phyloP scores from a whole-genome alignment of 2,329 filamentous ascomycete species.

The Aspergillus clavatus region DNA sequence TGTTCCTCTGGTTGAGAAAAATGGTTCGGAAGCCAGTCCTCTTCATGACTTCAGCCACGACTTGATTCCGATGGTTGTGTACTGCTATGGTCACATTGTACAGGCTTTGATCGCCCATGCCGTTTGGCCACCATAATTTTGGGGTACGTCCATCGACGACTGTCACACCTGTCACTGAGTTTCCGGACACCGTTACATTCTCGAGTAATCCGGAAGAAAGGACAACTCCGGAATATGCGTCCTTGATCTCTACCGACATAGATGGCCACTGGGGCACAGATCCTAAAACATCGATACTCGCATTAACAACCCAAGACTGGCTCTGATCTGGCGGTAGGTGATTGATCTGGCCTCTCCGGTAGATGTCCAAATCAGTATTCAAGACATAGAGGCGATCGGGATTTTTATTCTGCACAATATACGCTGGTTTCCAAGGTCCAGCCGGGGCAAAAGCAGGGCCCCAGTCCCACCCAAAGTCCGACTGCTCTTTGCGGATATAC shows the following conservation, averaged over 20 bases:
- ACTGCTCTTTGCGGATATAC: slow-evolving; percentile 58
- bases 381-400: slow-evolving; percentile 45
- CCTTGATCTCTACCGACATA: slow-evolving; percentile 47
- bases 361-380: slow-evolving; percentile 56
- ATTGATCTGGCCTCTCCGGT: slow-evolving; percentile 55
- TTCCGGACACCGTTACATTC: slow-evolving; percentile 39
- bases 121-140: slow-evolving; percentile 58
- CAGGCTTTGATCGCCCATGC: slow-evolving; percentile 53
- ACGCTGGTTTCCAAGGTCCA: slow-evolving; percentile 59
- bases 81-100: slow-evolving; percentile 53
- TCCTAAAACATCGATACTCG: slow-evolving; percentile 55
- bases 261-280: slow-evolving; percentile 40
- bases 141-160: slow-evolving; percentile 43
- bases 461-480: slow-evolving; percentile 63
- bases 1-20: slow-evolving; percentile 52
- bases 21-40: slow-evolving; percentile 60
- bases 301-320: slow-evolving; percentile 57
- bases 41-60: slow-evolving; percentile 47
- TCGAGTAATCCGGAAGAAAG: slow-evolving; percentile 37
- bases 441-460: slow-evolving; percentile 57
- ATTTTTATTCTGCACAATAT: slow-evolving; percentile 48
- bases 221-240: slow-evolving; percentile 36
- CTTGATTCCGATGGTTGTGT: slow-evolving; percentile 32
- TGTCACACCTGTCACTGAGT: slow-evolving; percentile 48
- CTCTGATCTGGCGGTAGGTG: slow-evolving; percentile 54